phyloP scores from a whole-genome alignment of 495 filamentous ascomycete species.

The Aspergillus carlsbadensis region DNA sequence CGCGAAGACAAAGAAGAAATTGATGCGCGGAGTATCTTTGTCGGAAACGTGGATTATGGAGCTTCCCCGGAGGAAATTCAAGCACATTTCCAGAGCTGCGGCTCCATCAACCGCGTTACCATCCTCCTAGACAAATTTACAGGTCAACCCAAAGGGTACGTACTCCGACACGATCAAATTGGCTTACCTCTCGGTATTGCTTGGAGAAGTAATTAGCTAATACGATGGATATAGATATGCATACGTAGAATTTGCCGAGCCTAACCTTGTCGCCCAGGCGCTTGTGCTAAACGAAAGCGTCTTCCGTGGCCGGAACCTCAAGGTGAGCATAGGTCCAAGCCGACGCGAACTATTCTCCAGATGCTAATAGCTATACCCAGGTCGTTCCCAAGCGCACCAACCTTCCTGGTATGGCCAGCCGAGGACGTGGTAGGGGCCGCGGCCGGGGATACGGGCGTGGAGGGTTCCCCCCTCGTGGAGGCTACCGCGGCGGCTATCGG shows the following conservation, averaged over 20 bases:
- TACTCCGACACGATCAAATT: neutral
- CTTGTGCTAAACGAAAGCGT: constrained; percentile 95
- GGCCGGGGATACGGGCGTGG: constrained; percentile 62
- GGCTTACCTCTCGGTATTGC: too few relatives aligned
- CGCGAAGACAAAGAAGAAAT: constrained; percentile 95
- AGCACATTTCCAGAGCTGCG: constrained; percentile 96
- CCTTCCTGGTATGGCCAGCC: constrained; percentile 80
- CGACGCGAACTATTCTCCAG: neutral
- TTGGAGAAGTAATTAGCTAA: constrained; percentile 25
- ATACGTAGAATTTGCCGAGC: constrained; percentile 98
- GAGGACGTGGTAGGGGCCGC: constrained; percentile 73
- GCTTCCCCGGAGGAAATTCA: constrained; percentile 98
- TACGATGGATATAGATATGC: constrained; percentile 76
- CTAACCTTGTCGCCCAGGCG: constrained; percentile 87
- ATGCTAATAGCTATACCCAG: constrained; percentile 35
- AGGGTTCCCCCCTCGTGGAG: constrained; percentile 65
- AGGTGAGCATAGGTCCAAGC: constrained; percentile 53
- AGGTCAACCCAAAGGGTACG: constrained; percentile 96
- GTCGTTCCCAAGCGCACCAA: constrained; percentile 98
- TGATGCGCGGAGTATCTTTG: constrained; percentile 93
- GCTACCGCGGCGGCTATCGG: constrained; percentile 78
- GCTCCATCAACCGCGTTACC: constrained; percentile 96
- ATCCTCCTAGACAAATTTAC: constrained; percentile 98
- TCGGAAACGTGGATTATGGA: constrained; percentile 98
- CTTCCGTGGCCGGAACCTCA: constrained; percentile 91